Evolutionary conservation across 2,329 filamentous ascomycete species (phyloP), one percentile per base, ranked within the genome.

Genomic region (Emericellopsis cladophorae): DNA sequence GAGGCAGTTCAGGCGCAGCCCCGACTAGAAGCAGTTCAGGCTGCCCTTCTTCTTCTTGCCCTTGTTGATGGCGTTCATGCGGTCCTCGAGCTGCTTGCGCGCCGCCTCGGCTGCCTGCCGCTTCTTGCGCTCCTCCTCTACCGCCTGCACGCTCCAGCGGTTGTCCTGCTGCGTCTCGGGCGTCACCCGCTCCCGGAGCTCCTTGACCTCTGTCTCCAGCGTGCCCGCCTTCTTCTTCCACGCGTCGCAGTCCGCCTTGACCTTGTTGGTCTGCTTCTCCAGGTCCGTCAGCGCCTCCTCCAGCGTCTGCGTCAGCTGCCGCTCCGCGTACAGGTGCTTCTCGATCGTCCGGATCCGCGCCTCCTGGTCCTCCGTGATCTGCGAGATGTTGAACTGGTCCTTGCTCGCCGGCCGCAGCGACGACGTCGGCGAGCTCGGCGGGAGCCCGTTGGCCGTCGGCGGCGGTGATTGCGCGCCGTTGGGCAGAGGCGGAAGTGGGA

Each of bases 121-220:
- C 66, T 94, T 93, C 67, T 86, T 90, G 52, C 90, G 79, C 72
- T 98, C 92, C 63, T 98, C 90, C 59, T 98, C 93, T 18, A 96
- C 86, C 45, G 88, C 85, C 59, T 95, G 87, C 50, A 96, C 74
- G 47, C 76, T 81, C 74, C 74, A 81, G 42, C 77, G 65, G 54
- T 70, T 67, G 54, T 80, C 74, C 43, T 66, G 66, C 42, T 62
- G 61, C 2, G 70, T 63, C 51, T 68, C 68, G 4, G 54, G 51
- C 8, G 54, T 49, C n/a, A 60, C 57, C 5, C 62, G 60, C 14
- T 75, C 70, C 59, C 72, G 74, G 49, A 80, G 67, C 45, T 79
- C 75, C 59, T 79, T 79, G 46, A 79, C 74, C 69, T 87, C 83
- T 29, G 65, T 57, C 58, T 95, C 88, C 32, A 90, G 71, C 44